phyloP scores from a whole-genome alignment of 192 early-diverging fungal species.

The Podila verticillata region DNA sequence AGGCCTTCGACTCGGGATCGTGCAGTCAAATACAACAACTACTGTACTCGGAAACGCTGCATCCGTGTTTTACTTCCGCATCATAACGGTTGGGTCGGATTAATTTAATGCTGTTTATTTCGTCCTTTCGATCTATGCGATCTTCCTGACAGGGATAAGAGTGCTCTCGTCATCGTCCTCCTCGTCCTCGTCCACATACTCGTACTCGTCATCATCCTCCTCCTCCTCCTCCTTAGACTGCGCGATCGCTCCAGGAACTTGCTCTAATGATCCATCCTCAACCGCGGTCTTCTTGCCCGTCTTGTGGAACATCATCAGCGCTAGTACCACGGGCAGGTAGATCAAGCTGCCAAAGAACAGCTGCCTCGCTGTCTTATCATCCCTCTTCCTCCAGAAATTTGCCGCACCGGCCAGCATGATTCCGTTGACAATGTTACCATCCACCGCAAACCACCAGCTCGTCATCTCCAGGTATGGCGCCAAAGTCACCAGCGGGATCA shows the following conservation, averaged over 20 bases:
- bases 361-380: constrained; percentile 84
- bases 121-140: not conserved
- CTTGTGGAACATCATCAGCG: constrained; percentile 93
- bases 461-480: constrained; percentile 80
- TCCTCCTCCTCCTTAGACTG: not conserved
- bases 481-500: constrained; percentile 76
- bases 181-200: constrained; percentile 49
- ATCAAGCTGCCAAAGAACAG: constrained; percentile 93
- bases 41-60: too few relatives aligned
- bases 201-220: constrained; percentile 47
- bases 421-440: constrained; percentile 82
- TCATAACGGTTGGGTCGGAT: too few relatives aligned
- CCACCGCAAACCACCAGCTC: constrained; percentile 77
- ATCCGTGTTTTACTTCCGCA: too few relatives aligned
- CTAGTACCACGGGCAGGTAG: constrained; percentile 87
- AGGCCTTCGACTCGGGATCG: too few relatives aligned
- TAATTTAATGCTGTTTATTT: not conserved
- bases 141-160: not conserved
- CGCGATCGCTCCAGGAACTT: not conserved
- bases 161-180: constrained; percentile 16
- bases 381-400: constrained; percentile 81
- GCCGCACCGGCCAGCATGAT: constrained; percentile 76
- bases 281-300: constrained; percentile 21
- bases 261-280: not conserved
- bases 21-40: too few relatives aligned